Evolutionary conservation across 176 grass and related monocot species (phyloP).

Genomic region (Aechmea fasciata): DNA sequence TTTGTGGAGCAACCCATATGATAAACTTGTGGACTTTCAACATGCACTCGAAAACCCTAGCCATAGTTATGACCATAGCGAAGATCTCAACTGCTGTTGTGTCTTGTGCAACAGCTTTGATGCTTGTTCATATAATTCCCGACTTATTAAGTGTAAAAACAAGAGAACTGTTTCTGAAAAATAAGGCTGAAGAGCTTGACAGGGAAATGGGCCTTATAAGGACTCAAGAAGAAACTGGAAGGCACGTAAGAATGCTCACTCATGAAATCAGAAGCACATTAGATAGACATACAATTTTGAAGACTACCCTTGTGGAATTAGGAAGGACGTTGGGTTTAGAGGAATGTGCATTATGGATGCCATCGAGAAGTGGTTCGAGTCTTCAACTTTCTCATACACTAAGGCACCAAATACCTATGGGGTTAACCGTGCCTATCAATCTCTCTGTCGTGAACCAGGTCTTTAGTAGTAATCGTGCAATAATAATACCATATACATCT

Average conservation of each 20-base stretch:
- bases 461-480: not conserved
- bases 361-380: not conserved
- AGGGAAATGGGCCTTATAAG: conserved; percentile 17
- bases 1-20: conserved; percentile 14
- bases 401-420: not conserved
- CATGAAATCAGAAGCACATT: conserved; percentile 19
- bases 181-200: conserved; percentile 13
- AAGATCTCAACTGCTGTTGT: conserved; percentile 15
- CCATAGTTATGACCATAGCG: conserved; percentile 5
- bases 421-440: not conserved
- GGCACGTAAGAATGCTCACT: conserved; percentile 21
- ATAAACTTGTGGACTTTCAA: conserved; percentile 11
- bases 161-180: conserved; percentile 15
- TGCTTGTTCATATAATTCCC: conserved; percentile 14
- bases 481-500: not conserved
- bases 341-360: conserved; percentile 22
- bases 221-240: conserved; percentile 16
- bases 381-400: conserved; percentile 14
- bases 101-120: conserved; percentile 13
- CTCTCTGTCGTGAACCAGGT: conserved; percentile 3
- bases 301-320: conserved; percentile 21
- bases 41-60: conserved; percentile 7
- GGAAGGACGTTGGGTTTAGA: conserved; percentile 15
- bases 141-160: conserved; percentile 13
- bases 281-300: conserved; percentile 18